Base-by-base conservation (phyloP, 371 early-diverging fungal genomes). In the Lichtheimia ramosa region DNA sequence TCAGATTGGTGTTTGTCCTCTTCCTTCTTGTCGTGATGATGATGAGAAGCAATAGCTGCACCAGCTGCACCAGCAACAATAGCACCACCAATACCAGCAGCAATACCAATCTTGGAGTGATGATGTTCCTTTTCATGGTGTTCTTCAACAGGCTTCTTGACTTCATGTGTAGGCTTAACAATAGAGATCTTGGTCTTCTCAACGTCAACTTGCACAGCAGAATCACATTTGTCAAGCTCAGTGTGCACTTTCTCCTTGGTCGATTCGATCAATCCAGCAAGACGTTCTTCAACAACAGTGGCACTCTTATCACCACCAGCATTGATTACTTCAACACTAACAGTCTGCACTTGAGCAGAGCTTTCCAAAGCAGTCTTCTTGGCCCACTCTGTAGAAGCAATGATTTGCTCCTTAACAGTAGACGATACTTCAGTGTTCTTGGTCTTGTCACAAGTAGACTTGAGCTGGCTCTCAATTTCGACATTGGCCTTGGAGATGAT, bases 271-370 rank as follows among this genome's bases (percentile, higher is more conserved):
- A 53, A 48, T 3, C 54, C 34, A 3, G 20, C 40, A 53, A 63
- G 46, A 2, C 24, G 28, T 24, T 54, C 48, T 15, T 51, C 24
- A 25, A 40, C 34, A 34, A 10, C 40, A 24, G 25, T 54, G 43
- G 25, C 53, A 43, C 3, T 43, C 25, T 15, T 34, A 6, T 16
- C 6, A 25, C 42, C 46, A 27, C 58, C 58, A 34, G 60, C 20
- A 14, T 50, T 42, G 12, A 50, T 28, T 1, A 43, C 51, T 49
- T 63, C 58, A 6, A 63, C 54, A 42, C 58, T 54, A 39, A 64
- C 51, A 20, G 59, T 56, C 2, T 64, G 50, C 10, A 59, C 46
- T 34, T 64, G 53, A 13, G 21, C 41, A 13, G 64, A 57, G 10
- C 40, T 24, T 39, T 59, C 52, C 5, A 46, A 13, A 20, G 59